A percentile compares a stretch with the other conserved stretches of the same genome.
These are phyloP conservation scores for Pichia sp. DNA, from an alignment of 1,139 yeast species.

Conservation along the genomic window DNA sequence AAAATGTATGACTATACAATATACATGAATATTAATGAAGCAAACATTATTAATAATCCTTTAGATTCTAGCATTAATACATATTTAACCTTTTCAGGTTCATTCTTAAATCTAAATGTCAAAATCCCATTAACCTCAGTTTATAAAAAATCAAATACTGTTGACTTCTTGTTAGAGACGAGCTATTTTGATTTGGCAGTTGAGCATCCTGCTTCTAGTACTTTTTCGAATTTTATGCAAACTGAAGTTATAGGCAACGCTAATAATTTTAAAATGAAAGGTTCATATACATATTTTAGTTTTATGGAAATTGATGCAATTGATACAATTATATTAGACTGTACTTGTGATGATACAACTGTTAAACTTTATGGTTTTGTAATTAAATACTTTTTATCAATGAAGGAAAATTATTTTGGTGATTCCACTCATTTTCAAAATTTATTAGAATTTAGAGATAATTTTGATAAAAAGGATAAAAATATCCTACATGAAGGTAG, in stretches of 20 bases:
- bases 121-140: slow-evolving; percentile 58
- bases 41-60: slow-evolving; percentile 83
- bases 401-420: slow-evolving; percentile 87
- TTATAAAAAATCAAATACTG: slow-evolving; percentile 48
- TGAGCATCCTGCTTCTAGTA: slow-evolving; percentile 90
- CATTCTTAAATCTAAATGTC: slow-evolving; percentile 41
- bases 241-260: slow-evolving; percentile 61
- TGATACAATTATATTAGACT: slow-evolving; percentile 61
- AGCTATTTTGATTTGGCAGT: slow-evolving; percentile 56
- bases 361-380: slow-evolving; percentile 74
- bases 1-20: slow-evolving; percentile 48
- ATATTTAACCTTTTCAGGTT: slow-evolving; percentile 68
- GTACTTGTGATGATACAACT: slow-evolving; percentile 61
- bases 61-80: slow-evolving; percentile 76
- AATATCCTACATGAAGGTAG: slow-evolving; percentile 10
- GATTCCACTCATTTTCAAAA: slow-evolving; percentile 78
- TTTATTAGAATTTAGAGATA: slow-evolving; percentile 59
- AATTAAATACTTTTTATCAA: slow-evolving; percentile 65
- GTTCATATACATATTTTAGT: slow-evolving; percentile 59
- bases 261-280: slow-evolving; percentile 52
- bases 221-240: slow-evolving; percentile 63
- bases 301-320: slow-evolving; percentile 58
- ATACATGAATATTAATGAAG: slow-evolving; percentile 74
- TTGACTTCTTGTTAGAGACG: slow-evolving; percentile 50
- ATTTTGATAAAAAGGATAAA: slow-evolving; percentile 1